Evolutionary conservation across 768 basidiomycete genomes (phyloP).

Genomic region (Epithele typhae): DNA sequence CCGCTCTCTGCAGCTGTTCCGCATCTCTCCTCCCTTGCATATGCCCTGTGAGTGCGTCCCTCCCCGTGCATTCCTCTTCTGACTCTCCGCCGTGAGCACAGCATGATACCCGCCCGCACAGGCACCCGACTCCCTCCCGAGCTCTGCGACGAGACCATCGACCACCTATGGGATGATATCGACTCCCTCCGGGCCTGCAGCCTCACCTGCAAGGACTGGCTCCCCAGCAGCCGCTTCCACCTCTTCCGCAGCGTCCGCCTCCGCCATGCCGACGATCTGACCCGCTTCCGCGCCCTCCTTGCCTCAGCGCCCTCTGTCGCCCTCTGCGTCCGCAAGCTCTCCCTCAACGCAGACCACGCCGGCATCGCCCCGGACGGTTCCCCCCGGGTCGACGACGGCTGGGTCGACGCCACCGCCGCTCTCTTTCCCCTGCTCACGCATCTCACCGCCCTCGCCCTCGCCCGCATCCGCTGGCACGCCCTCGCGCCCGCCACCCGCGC

Average conservation of each 20-base stretch:
- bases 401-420: slow-evolving; percentile 18
- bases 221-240: slow-evolving; percentile 21
- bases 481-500: slow-evolving; percentile 18
- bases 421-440: slow-evolving; percentile 14
- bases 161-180: slow-evolving; percentile 26
- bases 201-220: slow-evolving; percentile 22
- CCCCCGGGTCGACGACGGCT: slow-evolving; percentile 19
- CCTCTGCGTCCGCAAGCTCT: slow-evolving; percentile 21
- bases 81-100: not conserved
- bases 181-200: slow-evolving; percentile 21
- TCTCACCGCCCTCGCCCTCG: slow-evolving; percentile 19
- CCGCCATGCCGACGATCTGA: slow-evolving; percentile 15
- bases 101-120: not conserved
- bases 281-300: slow-evolving; percentile 15
- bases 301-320: slow-evolving; percentile 15
- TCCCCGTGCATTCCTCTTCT: not conserved
- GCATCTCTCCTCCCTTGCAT: not conserved
- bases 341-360: slow-evolving; percentile 18
- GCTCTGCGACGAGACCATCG: slow-evolving; percentile 25
- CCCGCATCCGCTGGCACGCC: slow-evolving; percentile 22
- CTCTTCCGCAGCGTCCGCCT: slow-evolving; percentile 25
- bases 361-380: slow-evolving; percentile 10
- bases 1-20: too few relatives aligned
- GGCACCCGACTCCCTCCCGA: slow-evolving; percentile 19
- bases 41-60: too few relatives aligned